phyloP scores from a whole-genome alignment of 768 basidiomycete species.

The Leccinellum luteum region DNA sequence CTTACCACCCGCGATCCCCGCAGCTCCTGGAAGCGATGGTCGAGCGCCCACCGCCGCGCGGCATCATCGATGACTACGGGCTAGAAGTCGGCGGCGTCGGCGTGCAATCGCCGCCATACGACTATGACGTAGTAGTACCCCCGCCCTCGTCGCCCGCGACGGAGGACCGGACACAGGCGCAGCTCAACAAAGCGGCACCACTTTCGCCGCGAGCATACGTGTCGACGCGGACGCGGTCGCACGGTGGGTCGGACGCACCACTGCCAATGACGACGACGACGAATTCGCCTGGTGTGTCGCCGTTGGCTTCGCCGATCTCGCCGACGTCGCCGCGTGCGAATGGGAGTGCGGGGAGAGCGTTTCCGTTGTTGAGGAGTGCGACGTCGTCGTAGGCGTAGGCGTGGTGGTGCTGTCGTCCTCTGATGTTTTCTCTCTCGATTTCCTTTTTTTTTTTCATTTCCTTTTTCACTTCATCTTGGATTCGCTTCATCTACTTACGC shows the following conservation, averaged over 20 bases:
- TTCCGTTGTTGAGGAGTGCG: constrained; percentile 7
- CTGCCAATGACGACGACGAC: not conserved
- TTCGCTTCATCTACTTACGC: not conserved
- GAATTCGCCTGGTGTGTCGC: constrained; percentile 27
- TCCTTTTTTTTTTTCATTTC: too few species aligned
- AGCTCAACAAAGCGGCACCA: constrained; percentile 11
- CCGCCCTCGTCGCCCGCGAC: constrained; percentile 14
- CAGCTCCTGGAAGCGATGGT: constrained; percentile 85
- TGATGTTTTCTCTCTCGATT: not conserved
- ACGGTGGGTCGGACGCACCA: not conserved
- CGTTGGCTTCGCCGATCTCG: constrained; percentile 9
- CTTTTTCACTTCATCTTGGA: not conserved
- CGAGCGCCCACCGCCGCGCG: constrained; percentile 77
- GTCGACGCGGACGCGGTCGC: constrained; percentile 47
- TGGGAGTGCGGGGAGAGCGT: not conserved
- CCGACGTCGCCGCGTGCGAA: constrained; percentile 12
- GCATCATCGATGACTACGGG: constrained; percentile 61
- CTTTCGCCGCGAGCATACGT: constrained; percentile 59
- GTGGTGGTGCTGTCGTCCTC: too few species aligned
- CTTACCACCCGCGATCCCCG: constrained; percentile 18
- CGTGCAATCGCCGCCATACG: constrained; percentile 1
- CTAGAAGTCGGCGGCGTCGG: constrained; percentile 31
- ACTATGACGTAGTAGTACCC: constrained; percentile 8
- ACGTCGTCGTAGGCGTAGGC: not conserved
- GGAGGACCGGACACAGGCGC: constrained; percentile 29